phyloP scores from a whole-genome alignment of 768 basidiomycete genomes.

The Cystobasidium tubakii region DNA sequence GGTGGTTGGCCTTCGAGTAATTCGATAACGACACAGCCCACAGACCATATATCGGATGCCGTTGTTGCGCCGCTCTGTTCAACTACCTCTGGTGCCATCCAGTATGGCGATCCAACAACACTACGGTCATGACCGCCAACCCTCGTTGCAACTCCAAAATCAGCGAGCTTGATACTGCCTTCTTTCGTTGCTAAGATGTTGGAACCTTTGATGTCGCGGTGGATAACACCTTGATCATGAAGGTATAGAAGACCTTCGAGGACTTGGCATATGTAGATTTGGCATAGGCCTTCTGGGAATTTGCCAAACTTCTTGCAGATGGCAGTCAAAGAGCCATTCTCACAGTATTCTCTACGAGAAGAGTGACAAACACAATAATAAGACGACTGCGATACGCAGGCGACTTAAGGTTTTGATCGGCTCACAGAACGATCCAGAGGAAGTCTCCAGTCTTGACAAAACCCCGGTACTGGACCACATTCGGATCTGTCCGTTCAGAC shows the following conservation, averaged over 20 bases:
- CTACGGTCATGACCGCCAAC: conserved; percentile 77
- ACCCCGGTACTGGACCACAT: conserved; percentile 98
- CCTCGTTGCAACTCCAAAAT: conserved; percentile 89
- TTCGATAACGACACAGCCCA: conserved; percentile 94
- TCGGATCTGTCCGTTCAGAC: conserved; percentile 60
- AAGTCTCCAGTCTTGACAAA: conserved; percentile 91
- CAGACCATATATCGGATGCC: conserved; percentile 88
- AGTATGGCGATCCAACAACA: conserved; percentile 96
- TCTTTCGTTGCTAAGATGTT: conserved; percentile 99
- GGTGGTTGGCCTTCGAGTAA: conserved; percentile 85
- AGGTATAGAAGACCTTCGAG: conserved; percentile 92
- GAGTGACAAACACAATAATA: no score
- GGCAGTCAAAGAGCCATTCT: conserved; percentile 92
- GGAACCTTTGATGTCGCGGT: conserved; percentile 97
- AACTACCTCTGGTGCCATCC: conserved; percentile 99
- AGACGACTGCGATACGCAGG: background rate
- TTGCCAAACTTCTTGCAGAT: conserved; percentile 97
- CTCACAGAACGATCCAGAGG: conserved; percentile 92
- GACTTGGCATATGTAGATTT: conserved; percentile 93
- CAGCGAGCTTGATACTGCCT: conserved; percentile 95
- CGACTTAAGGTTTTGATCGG: background rate
- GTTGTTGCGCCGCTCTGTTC: conserved; percentile 96
- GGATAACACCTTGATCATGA: conserved; percentile 98
- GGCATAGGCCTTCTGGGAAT: conserved; percentile 94
- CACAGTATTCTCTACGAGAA: conserved; percentile 63